Conservation (phyloP, 257 asterid species). For the Penstemon barbatus region DNA sequence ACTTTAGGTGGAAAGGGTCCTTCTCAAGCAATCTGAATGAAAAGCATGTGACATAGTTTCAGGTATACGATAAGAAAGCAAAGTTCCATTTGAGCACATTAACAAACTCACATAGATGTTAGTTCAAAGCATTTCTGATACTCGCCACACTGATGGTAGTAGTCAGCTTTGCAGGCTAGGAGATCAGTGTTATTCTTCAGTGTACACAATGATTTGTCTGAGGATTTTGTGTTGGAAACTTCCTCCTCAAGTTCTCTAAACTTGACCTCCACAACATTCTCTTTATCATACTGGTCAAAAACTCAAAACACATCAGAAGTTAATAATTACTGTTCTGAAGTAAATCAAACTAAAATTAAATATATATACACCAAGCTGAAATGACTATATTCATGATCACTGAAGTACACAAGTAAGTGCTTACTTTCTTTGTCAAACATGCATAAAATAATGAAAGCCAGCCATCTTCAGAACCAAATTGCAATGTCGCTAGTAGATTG, state of each 20-base stretch:
- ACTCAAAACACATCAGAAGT: constrained; percentile 19
- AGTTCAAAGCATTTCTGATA: constrained; percentile 92
- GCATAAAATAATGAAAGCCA: constrained; percentile 97
- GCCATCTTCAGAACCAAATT: constrained; percentile 81
- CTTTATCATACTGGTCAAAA: constrained; percentile 75
- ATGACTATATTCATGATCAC: constrained; percentile 7
- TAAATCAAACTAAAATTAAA: constrained; percentile 10
- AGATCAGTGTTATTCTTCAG: constrained; percentile 88
- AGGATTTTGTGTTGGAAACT: constrained; percentile 42
- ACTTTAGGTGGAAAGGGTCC: constrained; percentile 95
- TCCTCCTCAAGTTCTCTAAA: constrained; percentile 86
- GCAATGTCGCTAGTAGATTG: constrained; percentile 65
- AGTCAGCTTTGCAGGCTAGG: constrained; percentile 99
- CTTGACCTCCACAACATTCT: constrained; percentile 75
- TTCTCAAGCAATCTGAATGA: constrained; percentile 90
- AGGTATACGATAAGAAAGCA: constrained; percentile 14
- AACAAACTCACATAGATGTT: constrained; percentile 71
- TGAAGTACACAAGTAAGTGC: constrained; percentile 22
- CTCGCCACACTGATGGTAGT: constrained; percentile 94
- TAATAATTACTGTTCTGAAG: constrained; percentile 18
- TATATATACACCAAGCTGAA: constrained; percentile 11
- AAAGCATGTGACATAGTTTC: constrained; percentile 25
- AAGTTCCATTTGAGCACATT: constrained; percentile 18
- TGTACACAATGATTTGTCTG: constrained; percentile 67
- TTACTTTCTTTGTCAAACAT: constrained; percentile 91